Base-by-base conservation (phyloP, 257 asterid genomes). In the Leonotis leonurus region DNA sequence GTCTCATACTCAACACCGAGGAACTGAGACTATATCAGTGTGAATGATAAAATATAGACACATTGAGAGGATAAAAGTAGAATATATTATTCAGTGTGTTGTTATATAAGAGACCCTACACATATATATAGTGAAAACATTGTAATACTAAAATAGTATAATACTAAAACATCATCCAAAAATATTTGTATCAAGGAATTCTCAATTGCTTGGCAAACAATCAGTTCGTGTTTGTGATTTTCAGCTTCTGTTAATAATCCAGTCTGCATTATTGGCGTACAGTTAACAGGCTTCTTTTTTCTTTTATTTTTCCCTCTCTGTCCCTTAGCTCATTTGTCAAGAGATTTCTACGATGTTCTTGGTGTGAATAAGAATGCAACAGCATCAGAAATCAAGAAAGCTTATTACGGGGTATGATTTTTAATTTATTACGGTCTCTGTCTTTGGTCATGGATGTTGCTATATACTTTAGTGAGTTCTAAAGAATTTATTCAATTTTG, bases 301-400 rank as follows among this genome's bases (percentile, higher is more conserved):
- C n/a, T n/a, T n/a, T n/a, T n/a, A n/a, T n/a, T n/a, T n/a, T n/a
- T 70, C 26, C n/a, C 53, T 41, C n/a, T n/a, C 60, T 54, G 18
- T 30, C n/a, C 52, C 52, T 40, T 60, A 89, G 95, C 83, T 25
- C 81, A 46, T 44, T 62, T 68, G 72, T 71, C 86, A 13, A 85
- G 77, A 74, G 94, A 86, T 72, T 86, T 76, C 68, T 89, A 86
- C 5, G 94, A 85, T 70, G 84, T 84, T 53, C 94, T 89, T 64
- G 92, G 95, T 27, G 81, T 89, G 65, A 73, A 71, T 59, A 83
- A 70, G 72, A 84, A 78, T 70, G 94, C 97, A 49, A 81, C 94
- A n/a, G 77, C 89, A 66, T 81, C 94, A 0, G 97, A 86, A 72
- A 86, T 89, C 62, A 89, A 89, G 73, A 86, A 83, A 70, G 84